Evolutionary conservation across 305 asterid genomes (phyloP).

Genomic region (Fraxinus platypoda): DNA sequence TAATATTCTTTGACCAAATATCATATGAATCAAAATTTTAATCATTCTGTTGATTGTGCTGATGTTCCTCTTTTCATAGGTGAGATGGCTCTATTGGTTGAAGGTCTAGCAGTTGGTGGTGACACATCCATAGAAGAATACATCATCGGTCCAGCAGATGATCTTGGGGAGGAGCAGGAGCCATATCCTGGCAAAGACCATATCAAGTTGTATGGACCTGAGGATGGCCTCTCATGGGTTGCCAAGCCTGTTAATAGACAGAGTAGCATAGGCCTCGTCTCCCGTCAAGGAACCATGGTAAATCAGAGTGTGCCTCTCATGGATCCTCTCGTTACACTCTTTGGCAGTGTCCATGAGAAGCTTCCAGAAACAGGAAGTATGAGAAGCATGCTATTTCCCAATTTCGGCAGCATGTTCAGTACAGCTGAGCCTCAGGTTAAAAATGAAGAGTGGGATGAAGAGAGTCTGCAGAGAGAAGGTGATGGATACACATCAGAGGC

Average conservation of each 20-base stretch:
- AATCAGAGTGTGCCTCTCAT: constrained; percentile 53
- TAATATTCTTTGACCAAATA: neutral
- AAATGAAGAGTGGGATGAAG: constrained; percentile 83
- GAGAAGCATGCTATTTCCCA: constrained; percentile 90
- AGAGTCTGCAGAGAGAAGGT: constrained; percentile 65
- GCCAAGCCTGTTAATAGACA: constrained; percentile 75
- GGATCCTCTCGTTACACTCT: constrained; percentile 88
- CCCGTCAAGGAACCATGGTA: constrained; percentile 76
- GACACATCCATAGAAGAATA: constrained; percentile 85
- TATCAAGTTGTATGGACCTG: constrained; percentile 78
- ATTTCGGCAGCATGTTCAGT: constrained; percentile 93
- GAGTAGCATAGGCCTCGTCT: constrained; percentile 64
- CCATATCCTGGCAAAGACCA: constrained; percentile 40
- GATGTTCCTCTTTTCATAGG: constrained; percentile 41
- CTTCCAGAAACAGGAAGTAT: constrained; percentile 72
- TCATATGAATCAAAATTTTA: neutral
- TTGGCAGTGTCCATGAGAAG: constrained; percentile 86
- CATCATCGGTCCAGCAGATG: constrained; percentile 72
- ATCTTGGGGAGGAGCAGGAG: constrained; percentile 52
- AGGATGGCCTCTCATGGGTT: constrained; percentile 85
- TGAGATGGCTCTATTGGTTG: constrained; percentile 93
- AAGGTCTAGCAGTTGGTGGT: constrained; percentile 80
- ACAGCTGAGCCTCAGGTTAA: constrained; percentile 53
- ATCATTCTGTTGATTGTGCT: constrained; percentile 10
- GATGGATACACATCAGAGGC: constrained; percentile 52